Evolutionary conservation across 2,329 filamentous ascomycete genomes (phyloP), one percentile per base, ranked within the genome.

Genomic region (Macrophomina pseudophaseolina): DNA sequence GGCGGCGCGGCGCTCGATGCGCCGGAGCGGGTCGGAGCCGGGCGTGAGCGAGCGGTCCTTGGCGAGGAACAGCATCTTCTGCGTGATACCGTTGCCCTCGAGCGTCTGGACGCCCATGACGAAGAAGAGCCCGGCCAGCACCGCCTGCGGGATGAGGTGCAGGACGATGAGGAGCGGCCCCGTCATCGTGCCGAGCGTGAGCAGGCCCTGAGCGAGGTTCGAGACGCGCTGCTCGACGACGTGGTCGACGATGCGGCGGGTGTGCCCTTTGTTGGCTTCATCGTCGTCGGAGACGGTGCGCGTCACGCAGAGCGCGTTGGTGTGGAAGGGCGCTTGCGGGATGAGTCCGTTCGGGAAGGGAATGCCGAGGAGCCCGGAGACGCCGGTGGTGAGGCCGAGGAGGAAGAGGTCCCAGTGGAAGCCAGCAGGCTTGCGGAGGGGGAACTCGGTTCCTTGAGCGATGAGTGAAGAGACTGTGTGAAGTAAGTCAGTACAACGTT

Each of bases 351-450:
- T 88, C 2, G 86, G 85, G 44, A 87, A 80, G 0, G 85, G 86
- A 6, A 87, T 80, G 2, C 84, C 85, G 11, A 87, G 78, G n/a
- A 88, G 80, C 0, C 84, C 85, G 2, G 81, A 80, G 23, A 87
- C 79, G 67, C 85, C 84, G 1, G 84, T 86, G 0, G 85, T 87
- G 67, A 82, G 80, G 6, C 85, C 86, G 0, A 87, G 80, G 0
- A 88, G 79, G 74, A 87, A 87, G 70, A 87, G 83, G 72, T 87
- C 86, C 85, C 85, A 87, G 72, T 87, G 85, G 71, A 87, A 87
- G n/a, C 85, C 85, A 0, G 84, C 85, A 0, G 85, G 85, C 70
- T 88, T 87, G 63, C 81, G 81, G 11, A 88, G 77, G 0, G 85
- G 85, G 56, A 84, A 87, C 32, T 86, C 80, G 32, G 81, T 82